Evolutionary conservation across 306 rosid species (phyloP).

Genomic region (Pyrus pyrifolia): DNA sequence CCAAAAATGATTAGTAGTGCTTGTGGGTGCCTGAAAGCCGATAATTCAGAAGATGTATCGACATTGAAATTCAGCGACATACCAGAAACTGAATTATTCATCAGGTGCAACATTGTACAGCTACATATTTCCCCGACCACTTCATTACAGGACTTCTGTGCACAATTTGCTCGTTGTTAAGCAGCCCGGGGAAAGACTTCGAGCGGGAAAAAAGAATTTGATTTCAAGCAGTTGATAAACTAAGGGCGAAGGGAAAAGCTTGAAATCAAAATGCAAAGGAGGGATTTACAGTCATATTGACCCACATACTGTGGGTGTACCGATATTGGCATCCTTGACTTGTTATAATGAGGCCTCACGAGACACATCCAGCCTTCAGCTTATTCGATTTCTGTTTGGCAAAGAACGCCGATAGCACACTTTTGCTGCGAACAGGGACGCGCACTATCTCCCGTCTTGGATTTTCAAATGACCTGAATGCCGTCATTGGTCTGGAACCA

Average conservation of each 20-base stretch:
- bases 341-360: constrained; percentile 27
- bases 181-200: constrained; percentile 18
- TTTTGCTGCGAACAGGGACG: constrained; percentile 72
- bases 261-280: constrained; percentile 4
- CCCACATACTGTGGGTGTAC: constrained; percentile 12
- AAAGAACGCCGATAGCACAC: constrained; percentile 78
- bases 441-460: constrained; percentile 34
- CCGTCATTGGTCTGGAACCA: constrained; percentile 45
- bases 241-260: constrained; percentile 5
- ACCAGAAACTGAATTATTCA: constrained; percentile 5
- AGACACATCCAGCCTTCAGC: constrained; percentile 42
- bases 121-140: constrained; percentile 19
- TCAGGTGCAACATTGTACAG: not conserved
- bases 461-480: constrained; percentile 61
- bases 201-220: constrained; percentile 8
- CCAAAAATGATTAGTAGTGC: too few species aligned
- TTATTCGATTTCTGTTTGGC: constrained; percentile 52
- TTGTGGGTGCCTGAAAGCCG: not conserved
- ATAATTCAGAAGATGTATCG: not conserved
- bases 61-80: not conserved
- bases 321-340: constrained; percentile 12
- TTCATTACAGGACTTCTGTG: constrained; percentile 10
- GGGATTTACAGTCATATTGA: constrained; percentile 9
- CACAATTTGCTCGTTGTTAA: constrained; percentile 42
- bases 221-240: constrained; percentile 8